A percentile compares a stretch with the other conserved stretches of the same genome.
phyloP scores from a whole-genome alignment of 495 filamentous ascomycete species.

The Podospora pseudocomata region DNA sequence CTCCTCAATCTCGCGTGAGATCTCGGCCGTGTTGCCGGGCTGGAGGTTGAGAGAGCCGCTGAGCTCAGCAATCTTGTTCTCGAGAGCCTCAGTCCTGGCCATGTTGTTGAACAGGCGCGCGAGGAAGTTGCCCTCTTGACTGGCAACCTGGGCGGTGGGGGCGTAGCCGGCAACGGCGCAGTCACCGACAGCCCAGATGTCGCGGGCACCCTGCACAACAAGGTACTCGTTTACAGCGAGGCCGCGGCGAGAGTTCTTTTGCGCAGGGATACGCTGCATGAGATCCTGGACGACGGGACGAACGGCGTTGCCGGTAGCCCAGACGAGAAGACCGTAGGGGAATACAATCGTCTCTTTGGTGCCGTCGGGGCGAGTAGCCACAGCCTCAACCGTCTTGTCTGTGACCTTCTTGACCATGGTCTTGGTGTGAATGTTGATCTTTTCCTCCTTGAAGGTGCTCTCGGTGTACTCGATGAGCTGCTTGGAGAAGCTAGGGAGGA shows the following conservation, averaged over 20 bases:
- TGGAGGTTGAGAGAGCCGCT: slow-evolving; percentile 48
- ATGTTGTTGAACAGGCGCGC: slow-evolving; percentile 97
- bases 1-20: slow-evolving; percentile 74
- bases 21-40: slow-evolving; percentile 56
- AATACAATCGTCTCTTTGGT: slow-evolving; percentile 74
- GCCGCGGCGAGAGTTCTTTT: slow-evolving; percentile 91
- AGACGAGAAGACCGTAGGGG: slow-evolving; percentile 94
- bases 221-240: slow-evolving; percentile 97
- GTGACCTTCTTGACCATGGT: slow-evolving; percentile 98
- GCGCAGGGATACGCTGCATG: slow-evolving; percentile 86
- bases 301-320: slow-evolving; percentile 96
- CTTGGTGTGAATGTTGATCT: slow-evolving; percentile 94
- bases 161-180: slow-evolving; percentile 96
- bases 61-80: slow-evolving; percentile 64
- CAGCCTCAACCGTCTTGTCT: slow-evolving; percentile 90
- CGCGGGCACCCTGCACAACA: slow-evolving; percentile 92
- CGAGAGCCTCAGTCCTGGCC: slow-evolving; percentile 81
- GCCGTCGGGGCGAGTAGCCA: slow-evolving; percentile 80
- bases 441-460: slow-evolving; percentile 97
- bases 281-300: slow-evolving; percentile 85
- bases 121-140: slow-evolving; percentile 93
- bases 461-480: slow-evolving; percentile 99
- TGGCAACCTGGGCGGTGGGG: slow-evolving; percentile 92
- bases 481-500: slow-evolving; percentile 98
- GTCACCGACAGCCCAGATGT: slow-evolving; percentile 82